A percentile compares a stretch with the other conserved stretches of the same genome.
phyloP scores from a whole-genome alignment of 768 basidiomycete species.

The Clavulina sp. region DNA sequence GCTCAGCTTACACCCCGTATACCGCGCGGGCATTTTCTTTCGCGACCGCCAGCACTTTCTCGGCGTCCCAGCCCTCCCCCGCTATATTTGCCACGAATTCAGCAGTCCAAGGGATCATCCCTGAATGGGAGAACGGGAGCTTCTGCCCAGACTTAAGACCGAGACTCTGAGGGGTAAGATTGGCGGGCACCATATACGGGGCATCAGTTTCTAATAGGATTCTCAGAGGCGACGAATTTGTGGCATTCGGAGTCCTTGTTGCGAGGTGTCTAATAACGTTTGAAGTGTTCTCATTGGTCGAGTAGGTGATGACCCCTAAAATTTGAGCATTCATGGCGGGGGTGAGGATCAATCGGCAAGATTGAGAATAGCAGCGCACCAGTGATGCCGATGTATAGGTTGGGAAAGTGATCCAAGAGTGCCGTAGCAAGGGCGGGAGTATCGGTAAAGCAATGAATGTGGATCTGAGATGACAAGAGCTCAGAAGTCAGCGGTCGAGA shows the following conservation, averaged over 20 bases:
- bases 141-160: constrained; percentile 20
- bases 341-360: neutral
- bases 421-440: constrained; percentile 53
- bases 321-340: neutral
- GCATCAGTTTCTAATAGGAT: constrained; percentile 70
- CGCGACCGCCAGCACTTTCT: neutral
- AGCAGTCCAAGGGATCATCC: constrained; percentile 77
- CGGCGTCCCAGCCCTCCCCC: constrained; percentile 1
- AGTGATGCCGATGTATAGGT: constrained; percentile 71
- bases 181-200: constrained; percentile 71
- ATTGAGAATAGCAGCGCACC: constrained; percentile 22
- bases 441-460: constrained; percentile 82
- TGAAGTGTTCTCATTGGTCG: constrained; percentile 56
- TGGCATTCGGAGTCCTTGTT: constrained; percentile 14
- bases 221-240: constrained; percentile 16
- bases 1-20: constrained; percentile 1
- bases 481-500: neutral
- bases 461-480: constrained; percentile 42
- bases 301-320: constrained; percentile 68
- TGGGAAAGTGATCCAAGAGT: constrained; percentile 59
- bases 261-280: constrained; percentile 42
- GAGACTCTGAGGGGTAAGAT: constrained; percentile 33
- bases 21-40: neutral
- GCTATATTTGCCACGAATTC: constrained; percentile 43
- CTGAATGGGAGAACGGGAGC: constrained; percentile 55